These are phyloP conservation scores for Tulasnella sp. DNA, from an alignment of 768 basidiomycete species.

Conservation along the genomic window DNA sequence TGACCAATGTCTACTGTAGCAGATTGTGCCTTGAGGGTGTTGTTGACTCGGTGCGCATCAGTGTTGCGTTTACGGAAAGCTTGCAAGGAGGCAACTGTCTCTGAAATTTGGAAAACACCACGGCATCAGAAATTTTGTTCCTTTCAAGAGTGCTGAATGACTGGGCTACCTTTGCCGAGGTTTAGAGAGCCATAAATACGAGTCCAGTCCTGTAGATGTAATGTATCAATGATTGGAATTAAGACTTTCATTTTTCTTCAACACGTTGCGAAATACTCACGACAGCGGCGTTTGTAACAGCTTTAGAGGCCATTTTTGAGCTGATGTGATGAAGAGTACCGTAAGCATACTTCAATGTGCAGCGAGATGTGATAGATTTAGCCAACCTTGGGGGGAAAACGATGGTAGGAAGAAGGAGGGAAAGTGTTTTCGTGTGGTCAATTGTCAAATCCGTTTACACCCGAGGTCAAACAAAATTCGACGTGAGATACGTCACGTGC, in stretches of 20 bases:
- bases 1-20: slow-evolving; percentile 80
- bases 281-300: slow-evolving; percentile 54
- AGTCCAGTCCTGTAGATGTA: slow-evolving; percentile 53
- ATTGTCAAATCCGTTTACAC: no score
- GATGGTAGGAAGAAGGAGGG: no score
- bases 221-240: slow-evolving; percentile 6
- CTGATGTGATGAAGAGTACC: slow-evolving; percentile 1
- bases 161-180: slow-evolving; percentile 62
- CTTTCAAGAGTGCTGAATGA: neutral
- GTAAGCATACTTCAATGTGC: no score
- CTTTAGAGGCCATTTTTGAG: slow-evolving; percentile 44
- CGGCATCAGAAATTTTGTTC: neutral
- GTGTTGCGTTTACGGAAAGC: slow-evolving; percentile 92
- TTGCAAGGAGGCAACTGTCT: slow-evolving; percentile 80
- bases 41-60: slow-evolving; percentile 68
- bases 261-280: slow-evolving; percentile 19
- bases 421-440: no score
- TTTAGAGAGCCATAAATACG: slow-evolving; percentile 72
- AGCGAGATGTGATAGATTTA: no score
- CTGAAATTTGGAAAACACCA: slow-evolving; percentile 29
- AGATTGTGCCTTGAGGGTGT: slow-evolving; percentile 51
- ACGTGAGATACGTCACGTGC: no score
- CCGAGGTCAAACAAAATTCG: no score
- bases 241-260: neutral
- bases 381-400: no score